These are phyloP conservation scores for Gossypium longicalyx DNA, from an alignment of 345 rosid genomes.

Conservation along the genomic window DNA sequence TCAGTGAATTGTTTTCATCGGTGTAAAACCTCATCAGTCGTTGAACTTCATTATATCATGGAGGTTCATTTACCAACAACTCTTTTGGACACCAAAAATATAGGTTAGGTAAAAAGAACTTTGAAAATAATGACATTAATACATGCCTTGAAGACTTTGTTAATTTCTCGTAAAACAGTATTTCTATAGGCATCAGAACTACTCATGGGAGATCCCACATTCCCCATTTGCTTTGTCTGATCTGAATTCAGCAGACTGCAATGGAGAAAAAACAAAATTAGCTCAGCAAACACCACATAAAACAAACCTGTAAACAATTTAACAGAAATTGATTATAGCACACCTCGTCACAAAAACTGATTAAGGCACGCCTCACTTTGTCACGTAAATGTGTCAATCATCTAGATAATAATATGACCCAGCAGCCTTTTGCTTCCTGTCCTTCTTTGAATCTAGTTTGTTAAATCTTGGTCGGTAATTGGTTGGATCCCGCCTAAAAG, in stretches of 20 bases:
- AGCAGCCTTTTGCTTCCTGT: slow-evolving; percentile 92
- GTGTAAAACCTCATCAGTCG: too few species aligned
- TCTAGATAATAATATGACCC: slow-evolving; percentile 94
- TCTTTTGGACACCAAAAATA: too few species aligned
- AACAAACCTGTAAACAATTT: neutral
- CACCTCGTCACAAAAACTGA: neutral
- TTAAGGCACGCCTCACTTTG: slow-evolving; percentile 15
- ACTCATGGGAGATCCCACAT: neutral
- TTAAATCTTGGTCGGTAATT: slow-evolving; percentile 94
- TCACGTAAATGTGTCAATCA: slow-evolving; percentile 34
- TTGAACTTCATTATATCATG: too few species aligned
- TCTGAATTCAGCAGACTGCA: neutral
- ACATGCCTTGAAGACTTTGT: too few species aligned
- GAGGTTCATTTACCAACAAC: too few species aligned
- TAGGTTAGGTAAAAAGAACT: too few species aligned
- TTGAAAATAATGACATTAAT: too few species aligned
- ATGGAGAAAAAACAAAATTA: neutral
- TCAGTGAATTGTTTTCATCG: too few species aligned
- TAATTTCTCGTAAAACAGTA: neutral
- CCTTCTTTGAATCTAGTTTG: slow-evolving; percentile 90
- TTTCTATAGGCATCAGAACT: neutral
- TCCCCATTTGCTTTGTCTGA: neutral
- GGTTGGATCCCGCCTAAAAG: slow-evolving; percentile 92
- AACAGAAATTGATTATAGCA: neutral
- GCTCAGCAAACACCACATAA: neutral